These are phyloP conservation scores for Pseudoturritis turrita DNA, from an alignment of 345 rosid species.

Conservation along the genomic window DNA sequence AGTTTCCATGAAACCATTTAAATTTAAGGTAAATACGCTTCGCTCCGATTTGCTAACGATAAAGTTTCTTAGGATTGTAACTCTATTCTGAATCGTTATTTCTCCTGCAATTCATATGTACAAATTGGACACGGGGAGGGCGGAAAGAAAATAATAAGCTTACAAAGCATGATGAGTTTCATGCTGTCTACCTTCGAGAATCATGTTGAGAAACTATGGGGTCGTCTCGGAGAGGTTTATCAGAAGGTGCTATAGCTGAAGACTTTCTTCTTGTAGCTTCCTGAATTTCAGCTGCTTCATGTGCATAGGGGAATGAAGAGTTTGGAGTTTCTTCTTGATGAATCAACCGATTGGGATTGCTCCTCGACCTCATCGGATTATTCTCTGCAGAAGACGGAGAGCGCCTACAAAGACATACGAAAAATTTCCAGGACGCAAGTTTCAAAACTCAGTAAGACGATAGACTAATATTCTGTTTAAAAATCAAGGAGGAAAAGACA, in stretches of 20 bases:
- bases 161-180: neutral
- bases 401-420: conserved; percentile 42
- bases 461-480: neutral
- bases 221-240: conserved; percentile 33
- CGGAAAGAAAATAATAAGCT: conserved; percentile 2
- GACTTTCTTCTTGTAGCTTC: conserved; percentile 43
- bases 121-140: neutral
- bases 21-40: neutral
- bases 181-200: conserved; percentile 44
- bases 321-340: conserved; percentile 35
- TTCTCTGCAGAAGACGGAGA: conserved; percentile 34
- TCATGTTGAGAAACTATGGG: conserved; percentile 33
- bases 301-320: conserved; percentile 27
- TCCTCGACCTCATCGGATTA: conserved; percentile 34
- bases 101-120: conserved; percentile 1
- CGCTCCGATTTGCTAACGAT: neutral
- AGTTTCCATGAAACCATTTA: neutral
- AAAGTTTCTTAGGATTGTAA: conserved; percentile 2
- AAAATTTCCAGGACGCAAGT: neutral
- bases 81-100: conserved; percentile 1
- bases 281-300: conserved; percentile 38
- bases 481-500: neutral
- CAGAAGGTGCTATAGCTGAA: conserved; percentile 31
- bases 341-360: conserved; percentile 28
- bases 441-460: conserved; percentile 3